Conservation (phyloP, 2,329 filamentous ascomycete genomes). For the Fusarium burgessii region DNA sequence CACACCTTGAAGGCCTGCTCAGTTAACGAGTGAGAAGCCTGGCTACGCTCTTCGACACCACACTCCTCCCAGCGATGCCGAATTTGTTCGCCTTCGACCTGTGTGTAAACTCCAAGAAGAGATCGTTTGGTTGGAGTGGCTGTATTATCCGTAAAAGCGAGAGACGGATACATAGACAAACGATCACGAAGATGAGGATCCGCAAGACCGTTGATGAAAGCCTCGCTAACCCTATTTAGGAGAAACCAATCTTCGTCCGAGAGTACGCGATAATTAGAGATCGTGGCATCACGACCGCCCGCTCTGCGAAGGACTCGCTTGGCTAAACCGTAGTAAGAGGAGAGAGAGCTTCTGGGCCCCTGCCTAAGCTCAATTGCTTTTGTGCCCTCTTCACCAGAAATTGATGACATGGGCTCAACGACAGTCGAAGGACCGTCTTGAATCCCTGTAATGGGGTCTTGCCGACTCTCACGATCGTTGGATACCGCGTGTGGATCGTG, state of each 20-base stretch:
- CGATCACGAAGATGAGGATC: conserved; percentile 60
- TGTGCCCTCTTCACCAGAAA: conserved; percentile 19
- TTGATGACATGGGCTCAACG: conserved; percentile 41
- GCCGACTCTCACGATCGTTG: conserved; percentile 45
- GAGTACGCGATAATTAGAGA: conserved; percentile 60
- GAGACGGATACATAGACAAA: conserved; percentile 61
- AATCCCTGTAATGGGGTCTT: background rate
- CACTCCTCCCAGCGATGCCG: conserved; percentile 55
- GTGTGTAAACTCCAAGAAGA: conserved; percentile 64
- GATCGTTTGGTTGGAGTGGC: conserved; percentile 56
- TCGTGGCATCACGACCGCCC: conserved; percentile 63
- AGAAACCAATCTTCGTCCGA: conserved; percentile 59
- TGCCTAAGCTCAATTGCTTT: conserved; percentile 56
- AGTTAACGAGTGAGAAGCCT: conserved; percentile 44
- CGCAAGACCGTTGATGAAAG: conserved; percentile 66
- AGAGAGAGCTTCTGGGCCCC: conserved; percentile 55
- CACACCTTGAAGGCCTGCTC: conserved; percentile 58
- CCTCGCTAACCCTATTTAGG: conserved; percentile 64
- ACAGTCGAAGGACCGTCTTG: conserved; percentile 16
- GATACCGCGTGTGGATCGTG: conserved; percentile 45
- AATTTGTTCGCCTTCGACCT: conserved; percentile 68
- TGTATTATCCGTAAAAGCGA: conserved; percentile 52
- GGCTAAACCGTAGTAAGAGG: conserved; percentile 61
- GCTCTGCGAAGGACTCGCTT: conserved; percentile 63
- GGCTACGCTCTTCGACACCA: conserved; percentile 35